A percentile compares a stretch with the other conserved stretches of the same genome.
These are phyloP conservation scores for Apiospora malaysiana DNA, from an alignment of 2,329 filamentous ascomycete genomes.

Conservation along the genomic window DNA sequence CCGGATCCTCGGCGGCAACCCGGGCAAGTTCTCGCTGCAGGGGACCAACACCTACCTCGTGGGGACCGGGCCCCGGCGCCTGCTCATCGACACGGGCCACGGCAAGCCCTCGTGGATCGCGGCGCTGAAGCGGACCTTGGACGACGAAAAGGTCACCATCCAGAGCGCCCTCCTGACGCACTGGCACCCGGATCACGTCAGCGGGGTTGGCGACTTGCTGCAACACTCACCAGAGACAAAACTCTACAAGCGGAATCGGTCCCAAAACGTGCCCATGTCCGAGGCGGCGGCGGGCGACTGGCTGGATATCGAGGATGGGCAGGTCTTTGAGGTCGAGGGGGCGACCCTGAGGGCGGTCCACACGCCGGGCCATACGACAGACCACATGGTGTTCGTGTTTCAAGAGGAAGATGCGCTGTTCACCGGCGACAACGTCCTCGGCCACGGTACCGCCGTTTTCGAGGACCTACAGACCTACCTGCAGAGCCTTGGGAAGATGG, in stretches of 20 bases:
- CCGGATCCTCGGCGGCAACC: slow-evolving; percentile 88
- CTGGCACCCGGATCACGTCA: slow-evolving; percentile 88
- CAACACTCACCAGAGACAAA: slow-evolving; percentile 65
- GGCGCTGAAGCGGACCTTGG: slow-evolving; percentile 68
- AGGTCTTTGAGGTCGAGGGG: slow-evolving; percentile 57
- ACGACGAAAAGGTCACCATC: slow-evolving; percentile 71
- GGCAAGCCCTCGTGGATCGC: slow-evolving; percentile 76
- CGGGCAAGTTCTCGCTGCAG: slow-evolving; percentile 77
- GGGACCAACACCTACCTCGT: slow-evolving; percentile 96
- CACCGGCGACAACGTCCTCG: slow-evolving; percentile 87
- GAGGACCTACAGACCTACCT: slow-evolving; percentile 77
- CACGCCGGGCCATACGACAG: slow-evolving; percentile 73
- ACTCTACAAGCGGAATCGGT: slow-evolving; percentile 71
- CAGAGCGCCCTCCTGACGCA: slow-evolving; percentile 81
- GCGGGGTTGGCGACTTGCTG: slow-evolving; percentile 75
- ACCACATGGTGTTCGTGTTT: slow-evolving; percentile 81
- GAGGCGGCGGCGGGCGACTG: slow-evolving; percentile 45
- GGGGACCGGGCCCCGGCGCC: slow-evolving; percentile 72
- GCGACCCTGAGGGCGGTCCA: slow-evolving; percentile 44
- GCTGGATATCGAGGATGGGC: slow-evolving; percentile 59
- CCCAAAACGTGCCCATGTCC: slow-evolving; percentile 21
- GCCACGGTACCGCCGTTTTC: slow-evolving; percentile 86
- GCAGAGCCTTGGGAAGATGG: slow-evolving; percentile 72
- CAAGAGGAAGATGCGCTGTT: slow-evolving; percentile 84
- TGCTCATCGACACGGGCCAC: slow-evolving; percentile 91